Percentiles rank a stretch among this genome's conserved stretches.
phyloP scores from a whole-genome alignment of 495 filamentous ascomycete genomes.

The Staphylotrichum longicolle region DNA sequence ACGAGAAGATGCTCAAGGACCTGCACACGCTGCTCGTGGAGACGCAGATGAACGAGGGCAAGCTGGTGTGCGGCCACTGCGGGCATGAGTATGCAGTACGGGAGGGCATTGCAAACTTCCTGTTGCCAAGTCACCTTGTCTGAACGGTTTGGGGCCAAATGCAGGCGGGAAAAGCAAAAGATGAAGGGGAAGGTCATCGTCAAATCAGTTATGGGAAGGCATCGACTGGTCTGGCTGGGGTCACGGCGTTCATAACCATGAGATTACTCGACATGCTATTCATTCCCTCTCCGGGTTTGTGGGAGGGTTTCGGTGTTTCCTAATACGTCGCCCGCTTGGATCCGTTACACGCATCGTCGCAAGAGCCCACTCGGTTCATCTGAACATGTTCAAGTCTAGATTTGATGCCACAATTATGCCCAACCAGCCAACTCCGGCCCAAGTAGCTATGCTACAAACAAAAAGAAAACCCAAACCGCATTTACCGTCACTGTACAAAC shows the following conservation, averaged over 20 bases:
- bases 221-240: neutral
- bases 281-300: neutral
- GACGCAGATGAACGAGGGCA: conserved; percentile 83
- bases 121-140: conserved; percentile 89
- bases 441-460: conserved; percentile 22
- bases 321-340: too few species aligned
- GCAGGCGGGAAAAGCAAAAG: neutral
- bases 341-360: too few species aligned
- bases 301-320: too few species aligned
- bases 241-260: conserved; percentile 12
- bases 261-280: neutral
- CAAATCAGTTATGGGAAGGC: neutral
- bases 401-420: conserved; percentile 17
- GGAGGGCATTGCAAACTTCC: conserved; percentile 94
- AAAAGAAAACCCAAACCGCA: conserved; percentile 10
- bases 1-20: conserved; percentile 68
- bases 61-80: conserved; percentile 85
- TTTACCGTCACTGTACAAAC: neutral
- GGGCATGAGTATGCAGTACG: conserved; percentile 89
- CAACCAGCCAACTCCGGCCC: conserved; percentile 22
- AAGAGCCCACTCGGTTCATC: too few species aligned
- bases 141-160: conserved; percentile 25
- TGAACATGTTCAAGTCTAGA: conserved; percentile 15
- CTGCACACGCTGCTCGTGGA: conserved; percentile 83
- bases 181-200: neutral